Percentiles rank a stretch among this genome's conserved stretches.
Conservation (phyloP, 495 filamentous ascomycete species). For the Patellaria atrata region DNA sequence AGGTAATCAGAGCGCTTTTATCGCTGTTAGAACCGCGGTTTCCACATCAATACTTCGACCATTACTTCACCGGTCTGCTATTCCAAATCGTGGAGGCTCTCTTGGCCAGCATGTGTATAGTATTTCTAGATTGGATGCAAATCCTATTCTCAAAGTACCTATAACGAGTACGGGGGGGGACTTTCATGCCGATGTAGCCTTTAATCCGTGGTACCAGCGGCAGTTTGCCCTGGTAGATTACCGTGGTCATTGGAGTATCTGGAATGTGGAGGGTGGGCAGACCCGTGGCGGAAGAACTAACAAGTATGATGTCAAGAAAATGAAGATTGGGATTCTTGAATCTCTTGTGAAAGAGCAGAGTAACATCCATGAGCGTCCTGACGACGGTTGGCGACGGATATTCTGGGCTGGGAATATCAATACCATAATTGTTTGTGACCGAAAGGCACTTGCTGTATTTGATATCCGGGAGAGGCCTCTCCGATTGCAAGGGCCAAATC, state of each 20-base stretch:
- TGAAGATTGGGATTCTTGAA: not conserved
- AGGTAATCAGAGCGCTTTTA: too few species aligned
- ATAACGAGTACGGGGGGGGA: constrained; percentile 39
- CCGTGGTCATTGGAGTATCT: constrained; percentile 59
- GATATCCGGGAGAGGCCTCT: constrained; percentile 12
- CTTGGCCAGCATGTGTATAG: too few species aligned
- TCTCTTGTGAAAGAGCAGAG: not conserved
- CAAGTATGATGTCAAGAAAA: not conserved
- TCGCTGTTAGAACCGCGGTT: constrained; percentile 29
- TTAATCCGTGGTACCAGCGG: constrained; percentile 57
- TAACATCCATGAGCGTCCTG: not conserved
- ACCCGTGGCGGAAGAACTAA: too few species aligned
- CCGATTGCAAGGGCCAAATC: constrained; percentile 8
- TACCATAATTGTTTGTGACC: constrained; percentile 23
- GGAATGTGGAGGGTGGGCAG: constrained; percentile 43
- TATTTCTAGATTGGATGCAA: constrained; percentile 46
- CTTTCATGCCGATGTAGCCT: constrained; percentile 56
- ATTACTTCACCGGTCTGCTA: constrained; percentile 40
- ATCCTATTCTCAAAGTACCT: constrained; percentile 43
- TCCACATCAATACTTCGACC: constrained; percentile 40
- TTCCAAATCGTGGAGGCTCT: too few species aligned
- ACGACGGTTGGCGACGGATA: constrained; percentile 29
- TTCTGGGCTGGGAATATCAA: constrained; percentile 23
- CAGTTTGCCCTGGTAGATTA: constrained; percentile 64
- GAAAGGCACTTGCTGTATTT: constrained; percentile 18